Conservation (phyloP, 2,329 filamentous ascomycete species). For the Fusarium liriodendri region DNA sequence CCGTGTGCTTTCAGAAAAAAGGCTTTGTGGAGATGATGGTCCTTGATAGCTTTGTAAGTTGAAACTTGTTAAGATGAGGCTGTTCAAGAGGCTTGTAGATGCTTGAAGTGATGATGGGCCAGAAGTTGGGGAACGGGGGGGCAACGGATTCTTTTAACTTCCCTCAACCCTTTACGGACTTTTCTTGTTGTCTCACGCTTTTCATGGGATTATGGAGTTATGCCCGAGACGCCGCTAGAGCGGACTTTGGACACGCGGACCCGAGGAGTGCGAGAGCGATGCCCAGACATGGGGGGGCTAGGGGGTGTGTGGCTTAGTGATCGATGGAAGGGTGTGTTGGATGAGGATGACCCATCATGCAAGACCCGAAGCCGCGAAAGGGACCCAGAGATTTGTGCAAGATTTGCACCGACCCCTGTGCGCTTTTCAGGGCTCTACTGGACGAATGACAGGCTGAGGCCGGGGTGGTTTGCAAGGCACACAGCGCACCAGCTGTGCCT, state of each 20-base stretch:
- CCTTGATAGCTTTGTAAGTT: conserved; percentile 25
- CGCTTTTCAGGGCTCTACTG: conserved; percentile 3
- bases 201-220: conserved; percentile 42
- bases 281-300: background rate
- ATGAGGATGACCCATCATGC: conserved; percentile 16
- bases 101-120: conserved; percentile 17
- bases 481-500: background rate
- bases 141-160: conserved; percentile 45
- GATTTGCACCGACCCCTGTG: conserved; percentile 26
- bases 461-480: background rate
- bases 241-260: conserved; percentile 50
- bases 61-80: conserved; percentile 17
- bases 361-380: conserved; percentile 37
- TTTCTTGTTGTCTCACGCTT: conserved; percentile 37
- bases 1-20: conserved; percentile 13
- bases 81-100: conserved; percentile 7
- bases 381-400: conserved; percentile 3
- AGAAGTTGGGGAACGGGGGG: conserved; percentile 34
- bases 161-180: conserved; percentile 38
- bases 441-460: background rate
- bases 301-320: conserved; percentile 36
- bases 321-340: conserved; percentile 9
- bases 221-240: conserved; percentile 42
- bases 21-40: conserved; percentile 25
- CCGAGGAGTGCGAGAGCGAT: conserved; percentile 44